Conservation (phyloP, 768 basidiomycete species). For the Trametes villosa region DNA sequence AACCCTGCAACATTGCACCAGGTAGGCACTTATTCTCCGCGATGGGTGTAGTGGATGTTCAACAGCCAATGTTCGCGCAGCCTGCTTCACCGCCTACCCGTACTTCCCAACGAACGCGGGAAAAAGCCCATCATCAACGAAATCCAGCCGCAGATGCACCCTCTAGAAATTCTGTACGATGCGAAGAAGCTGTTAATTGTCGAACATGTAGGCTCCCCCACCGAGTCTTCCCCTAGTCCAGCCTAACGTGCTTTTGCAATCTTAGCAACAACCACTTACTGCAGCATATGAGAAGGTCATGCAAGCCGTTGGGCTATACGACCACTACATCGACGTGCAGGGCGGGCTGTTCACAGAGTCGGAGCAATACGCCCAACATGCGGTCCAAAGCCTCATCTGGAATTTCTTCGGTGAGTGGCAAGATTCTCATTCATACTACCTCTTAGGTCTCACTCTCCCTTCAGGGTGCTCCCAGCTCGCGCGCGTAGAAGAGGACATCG, state of each 20-base stretch:
- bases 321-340: conserved; percentile 70
- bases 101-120: conserved; percentile 43
- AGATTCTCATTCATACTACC: not conserved
- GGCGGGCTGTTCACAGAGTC: conserved; percentile 51
- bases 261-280: conserved; percentile 70
- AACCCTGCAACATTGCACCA: conserved; percentile 80
- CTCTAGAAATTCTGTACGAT: conserved; percentile 77
- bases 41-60: not conserved
- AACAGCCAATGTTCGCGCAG: no score
- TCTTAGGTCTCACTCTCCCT: no score
- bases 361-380: conserved; percentile 75
- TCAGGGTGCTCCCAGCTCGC: conserved; percentile 72
- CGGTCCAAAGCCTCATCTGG: conserved; percentile 78
- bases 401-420: conserved; percentile 57
- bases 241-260: not conserved
- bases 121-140: conserved; percentile 64
- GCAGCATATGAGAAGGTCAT: conserved; percentile 70
- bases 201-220: conserved; percentile 49
- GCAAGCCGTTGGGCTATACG: conserved; percentile 69
- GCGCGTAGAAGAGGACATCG: conserved; percentile 67
- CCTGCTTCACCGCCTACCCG: conserved; percentile 71
- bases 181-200: conserved; percentile 76
- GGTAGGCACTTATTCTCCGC: conserved; percentile 43
- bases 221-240: not conserved
- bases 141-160: conserved; percentile 76